Conservation (phyloP, 164 flowering plant species). For the Litsea cubeba region DNA sequence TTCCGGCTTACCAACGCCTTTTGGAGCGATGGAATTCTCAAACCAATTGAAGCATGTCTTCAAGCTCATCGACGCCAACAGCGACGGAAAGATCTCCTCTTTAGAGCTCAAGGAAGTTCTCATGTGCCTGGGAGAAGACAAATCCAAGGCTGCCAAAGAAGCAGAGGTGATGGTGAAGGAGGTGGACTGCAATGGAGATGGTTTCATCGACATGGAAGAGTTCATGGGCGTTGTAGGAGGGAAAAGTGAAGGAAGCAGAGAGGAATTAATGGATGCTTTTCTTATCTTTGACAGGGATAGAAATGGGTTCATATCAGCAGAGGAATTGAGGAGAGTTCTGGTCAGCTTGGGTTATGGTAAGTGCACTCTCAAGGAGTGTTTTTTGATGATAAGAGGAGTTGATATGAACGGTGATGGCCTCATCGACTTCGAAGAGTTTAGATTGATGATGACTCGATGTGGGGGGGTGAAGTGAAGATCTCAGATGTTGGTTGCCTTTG, state of each 20-base stretch:
- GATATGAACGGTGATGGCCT: constrained; percentile 71
- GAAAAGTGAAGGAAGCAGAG: constrained; percentile 13
- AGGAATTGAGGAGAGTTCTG: constrained; percentile 48
- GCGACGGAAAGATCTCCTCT: constrained; percentile 63
- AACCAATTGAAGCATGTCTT: constrained; percentile 56
- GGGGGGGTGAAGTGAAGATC: background rate
- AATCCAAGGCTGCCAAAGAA: constrained; percentile 36
- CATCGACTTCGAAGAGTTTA: constrained; percentile 61
- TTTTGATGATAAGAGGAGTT: constrained; percentile 55
- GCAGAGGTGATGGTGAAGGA: constrained; percentile 52
- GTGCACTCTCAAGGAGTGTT: constrained; percentile 44
- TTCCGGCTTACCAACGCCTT: constrained; percentile 29
- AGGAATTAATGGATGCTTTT: constrained; percentile 51
- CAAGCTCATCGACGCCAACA: constrained; percentile 56
- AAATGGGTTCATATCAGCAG: constrained; percentile 57
- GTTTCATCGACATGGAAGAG: constrained; percentile 60
- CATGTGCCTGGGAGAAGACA: constrained; percentile 46
- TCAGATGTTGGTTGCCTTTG: too few relatives aligned
- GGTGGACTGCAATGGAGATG: constrained; percentile 59
- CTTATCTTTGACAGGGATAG: constrained; percentile 46
- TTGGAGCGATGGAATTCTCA: constrained; percentile 40
- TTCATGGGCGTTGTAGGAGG: constrained; percentile 42
- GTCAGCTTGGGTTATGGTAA: constrained; percentile 36
- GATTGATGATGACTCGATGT: constrained; percentile 43
- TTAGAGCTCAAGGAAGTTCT: constrained; percentile 51